Evolutionary conservation across 352 stramenopile genomes (phyloP).

Genomic region (Peronospora destructor): DNA sequence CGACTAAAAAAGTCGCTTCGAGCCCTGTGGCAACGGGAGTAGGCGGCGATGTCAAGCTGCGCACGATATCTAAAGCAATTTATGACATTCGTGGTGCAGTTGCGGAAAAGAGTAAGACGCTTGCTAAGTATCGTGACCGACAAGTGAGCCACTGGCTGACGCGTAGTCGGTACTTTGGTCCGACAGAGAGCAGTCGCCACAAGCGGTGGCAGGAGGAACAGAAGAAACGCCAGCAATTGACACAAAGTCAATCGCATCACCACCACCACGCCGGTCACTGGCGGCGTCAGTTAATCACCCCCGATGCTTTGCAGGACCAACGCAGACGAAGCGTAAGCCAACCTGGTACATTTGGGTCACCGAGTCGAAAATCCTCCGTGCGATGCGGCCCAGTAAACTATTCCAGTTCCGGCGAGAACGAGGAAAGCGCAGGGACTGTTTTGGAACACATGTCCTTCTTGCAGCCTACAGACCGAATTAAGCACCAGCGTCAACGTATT

Average conservation of each 20-base stretch:
- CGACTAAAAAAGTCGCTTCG: conserved; percentile 35
- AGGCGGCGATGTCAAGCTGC: conserved; percentile 54
- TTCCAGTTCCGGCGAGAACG: conserved; percentile 26
- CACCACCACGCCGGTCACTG: conserved; percentile 14
- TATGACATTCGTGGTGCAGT: conserved; percentile 66
- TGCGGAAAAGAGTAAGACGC: conserved; percentile 45
- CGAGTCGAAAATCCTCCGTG: conserved; percentile 3
- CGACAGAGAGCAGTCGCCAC: conserved; percentile 67
- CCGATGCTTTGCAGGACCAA: conserved; percentile 18
- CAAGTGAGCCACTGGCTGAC: conserved; percentile 43
- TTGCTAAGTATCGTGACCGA: conserved; percentile 51
- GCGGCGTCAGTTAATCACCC: conserved; percentile 2
- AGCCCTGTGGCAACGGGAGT: conserved; percentile 5
- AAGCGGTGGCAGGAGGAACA: conserved; percentile 72
- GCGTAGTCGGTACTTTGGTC: conserved; percentile 73
- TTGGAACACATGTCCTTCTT: conserved; percentile 54
- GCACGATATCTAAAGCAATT: conserved; percentile 65
- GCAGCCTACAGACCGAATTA: conserved; percentile 47
- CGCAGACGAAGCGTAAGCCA: conserved; percentile 37
- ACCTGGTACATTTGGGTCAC: conserved; percentile 19
- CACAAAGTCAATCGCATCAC: conserved; percentile 22
- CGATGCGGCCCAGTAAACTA: conserved; percentile 7
- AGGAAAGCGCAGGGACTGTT: conserved; percentile 23
- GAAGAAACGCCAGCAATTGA: conserved; percentile 45
- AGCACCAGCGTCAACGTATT: conserved; percentile 24